Percentiles rank a stretch among this genome's conserved stretches.
phyloP scores from a whole-genome alignment of 768 basidiomycete genomes.

The Hypholoma fasciculare region DNA sequence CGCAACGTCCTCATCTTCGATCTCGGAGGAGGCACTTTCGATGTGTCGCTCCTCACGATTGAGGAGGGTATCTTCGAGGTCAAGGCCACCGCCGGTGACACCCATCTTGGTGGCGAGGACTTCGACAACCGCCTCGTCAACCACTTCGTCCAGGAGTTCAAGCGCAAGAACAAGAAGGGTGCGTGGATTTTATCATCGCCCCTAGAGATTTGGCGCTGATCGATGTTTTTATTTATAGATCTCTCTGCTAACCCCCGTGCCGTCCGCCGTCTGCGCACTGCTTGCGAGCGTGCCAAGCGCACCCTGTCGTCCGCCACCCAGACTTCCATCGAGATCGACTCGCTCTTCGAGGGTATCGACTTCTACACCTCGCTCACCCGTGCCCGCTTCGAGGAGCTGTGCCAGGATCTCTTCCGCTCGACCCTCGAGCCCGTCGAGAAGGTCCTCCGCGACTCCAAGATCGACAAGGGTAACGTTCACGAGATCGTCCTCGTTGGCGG shows the following conservation, averaged over 20 bases:
- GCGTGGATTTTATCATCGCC: background rate
- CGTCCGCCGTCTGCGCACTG: slow-evolving; percentile 91
- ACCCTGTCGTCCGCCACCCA: slow-evolving; percentile 98
- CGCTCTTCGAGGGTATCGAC: slow-evolving; percentile 95
- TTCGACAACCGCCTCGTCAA: slow-evolving; percentile 98
- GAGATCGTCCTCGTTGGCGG: slow-evolving; percentile 98
- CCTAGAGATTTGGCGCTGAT: background rate
- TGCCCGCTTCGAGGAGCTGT: slow-evolving; percentile 96
- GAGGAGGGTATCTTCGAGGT: slow-evolving; percentile 98
- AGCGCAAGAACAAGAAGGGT: slow-evolving; percentile 80
- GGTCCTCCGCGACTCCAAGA: slow-evolving; percentile 96
- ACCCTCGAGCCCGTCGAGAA: slow-evolving; percentile 97
- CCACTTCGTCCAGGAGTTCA: slow-evolving; percentile 99
- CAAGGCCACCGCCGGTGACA: slow-evolving; percentile 99
- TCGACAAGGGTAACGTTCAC: slow-evolving; percentile 93
- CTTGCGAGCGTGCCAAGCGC: slow-evolving; percentile 99
- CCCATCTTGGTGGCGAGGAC: slow-evolving; percentile 99
- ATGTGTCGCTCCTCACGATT: slow-evolving; percentile 98
- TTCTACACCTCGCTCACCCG: slow-evolving; percentile 98
- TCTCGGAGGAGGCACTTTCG: slow-evolving; percentile 99
- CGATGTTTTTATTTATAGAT: slow-evolving; percentile 46
- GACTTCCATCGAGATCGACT: slow-evolving; percentile 99
- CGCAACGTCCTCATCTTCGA: slow-evolving; percentile 99
- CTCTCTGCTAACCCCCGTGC: slow-evolving; percentile 98
- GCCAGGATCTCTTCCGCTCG: slow-evolving; percentile 92